Evolutionary conservation across 2,329 filamentous ascomycete genomes (phyloP), one percentile per base, ranked within the genome.

Genomic region (Phaeosphaeriaceae sp.): DNA sequence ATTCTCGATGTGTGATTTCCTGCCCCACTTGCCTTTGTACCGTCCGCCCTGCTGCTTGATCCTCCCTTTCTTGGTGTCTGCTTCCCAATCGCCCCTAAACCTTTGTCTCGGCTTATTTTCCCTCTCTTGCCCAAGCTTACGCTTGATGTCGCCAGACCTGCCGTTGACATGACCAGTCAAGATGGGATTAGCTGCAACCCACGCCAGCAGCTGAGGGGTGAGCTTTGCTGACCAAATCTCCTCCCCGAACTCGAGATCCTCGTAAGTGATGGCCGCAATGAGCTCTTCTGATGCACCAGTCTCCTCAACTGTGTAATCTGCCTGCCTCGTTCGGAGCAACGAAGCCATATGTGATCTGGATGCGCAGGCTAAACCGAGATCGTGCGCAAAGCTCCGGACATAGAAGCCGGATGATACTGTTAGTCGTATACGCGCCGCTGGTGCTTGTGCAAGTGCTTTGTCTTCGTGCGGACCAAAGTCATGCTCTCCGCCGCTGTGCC

Each of bases 301-400:
- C n/a, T 61, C 44, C 2, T 17, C 15, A 1, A 59, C 52, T 1
- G 61, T 57, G 33, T 68, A 75, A 4, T 60, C 54, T 22, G 67
- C 70, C 56, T 75, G 72, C 27, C 63, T 58, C 17, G 69, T 70
- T 5, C 72, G 64, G 22, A 65, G 27, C 10, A 75, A 56, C 7
- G 62, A 57, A 2, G 57, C 57, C 72, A 75, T 74, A 25, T 70
- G 63, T 19, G 69, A 68, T 19, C 57, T 56, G 1, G 65, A 64
- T 19, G 56, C 53, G 51, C 71, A 74, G 1, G 63, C 66, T 15
- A 69, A 46, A 7, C 72, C 72, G 1, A 75, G 60, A 58, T 75
- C 71, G 40, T 74, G 66, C 22, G 69, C 71, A 25, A 75, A 75
- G 56, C 72, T 75, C 9, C 72, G 66, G 0, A 75, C 72, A 24